Evolutionary conservation across 106 monocot genomes (phyloP).

Genomic region (Acorus gramineus): DNA sequence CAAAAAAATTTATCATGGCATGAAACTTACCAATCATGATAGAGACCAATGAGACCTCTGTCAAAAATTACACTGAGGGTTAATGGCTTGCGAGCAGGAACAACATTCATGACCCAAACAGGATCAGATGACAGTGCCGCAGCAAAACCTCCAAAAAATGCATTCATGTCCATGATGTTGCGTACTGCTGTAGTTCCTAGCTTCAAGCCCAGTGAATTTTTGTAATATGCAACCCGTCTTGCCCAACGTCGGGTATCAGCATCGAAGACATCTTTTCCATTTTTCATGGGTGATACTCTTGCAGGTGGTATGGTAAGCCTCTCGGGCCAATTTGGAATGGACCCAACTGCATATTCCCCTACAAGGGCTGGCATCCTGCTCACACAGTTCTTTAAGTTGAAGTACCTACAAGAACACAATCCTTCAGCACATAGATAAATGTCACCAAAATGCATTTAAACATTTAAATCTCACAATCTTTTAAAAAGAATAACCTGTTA

Average conservation of each 20-base stretch:
- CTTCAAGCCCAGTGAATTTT: constrained; percentile 60
- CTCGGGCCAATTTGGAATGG: constrained; percentile 72
- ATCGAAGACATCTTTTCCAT: constrained; percentile 57
- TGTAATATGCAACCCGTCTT: constrained; percentile 67
- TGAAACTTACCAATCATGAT: constrained; percentile 79
- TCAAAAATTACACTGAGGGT: constrained; percentile 82
- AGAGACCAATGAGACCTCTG: constrained; percentile 85
- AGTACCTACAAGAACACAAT: constrained; percentile 45
- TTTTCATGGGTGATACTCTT: constrained; percentile 53
- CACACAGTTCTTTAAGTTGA: constrained; percentile 68
- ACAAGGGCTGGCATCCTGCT: constrained; percentile 16
- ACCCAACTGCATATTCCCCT: constrained; percentile 35
- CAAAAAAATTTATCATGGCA: too few relatives aligned
- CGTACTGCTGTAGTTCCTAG: constrained; percentile 46
- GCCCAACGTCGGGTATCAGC: constrained; percentile 63
- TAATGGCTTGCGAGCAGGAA: constrained; percentile 65
- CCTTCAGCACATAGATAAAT: too few relatives aligned
- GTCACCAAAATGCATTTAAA: neutral
- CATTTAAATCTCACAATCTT: neutral
- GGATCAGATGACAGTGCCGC: constrained; percentile 55
- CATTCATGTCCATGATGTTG: constrained; percentile 99
- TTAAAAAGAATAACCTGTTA: neutral
- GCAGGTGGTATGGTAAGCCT: constrained; percentile 43
- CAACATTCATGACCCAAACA: constrained; percentile 93
- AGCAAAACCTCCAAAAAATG: constrained; percentile 89